Conservation (phyloP, 2,329 filamentous ascomycete species). For the Alternaria brassicicola region DNA sequence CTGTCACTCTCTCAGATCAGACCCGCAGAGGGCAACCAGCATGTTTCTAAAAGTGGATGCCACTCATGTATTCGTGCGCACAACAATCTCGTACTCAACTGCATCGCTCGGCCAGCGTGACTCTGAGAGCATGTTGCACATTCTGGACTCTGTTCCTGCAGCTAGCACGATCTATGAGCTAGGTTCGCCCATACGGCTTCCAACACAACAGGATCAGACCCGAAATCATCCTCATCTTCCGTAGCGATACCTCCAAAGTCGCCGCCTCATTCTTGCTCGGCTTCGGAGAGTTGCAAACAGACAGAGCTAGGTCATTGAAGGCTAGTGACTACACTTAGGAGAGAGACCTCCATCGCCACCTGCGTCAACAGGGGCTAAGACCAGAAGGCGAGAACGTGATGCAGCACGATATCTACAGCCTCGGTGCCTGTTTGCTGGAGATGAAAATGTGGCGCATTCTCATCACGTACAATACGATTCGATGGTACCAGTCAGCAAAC, state of each 20-base stretch:
- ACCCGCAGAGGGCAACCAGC: too few relatives aligned
- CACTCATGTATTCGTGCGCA: too few relatives aligned
- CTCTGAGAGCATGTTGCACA: too few relatives aligned
- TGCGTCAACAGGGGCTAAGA: neutral
- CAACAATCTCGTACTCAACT: too few relatives aligned
- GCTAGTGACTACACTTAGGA: neutral
- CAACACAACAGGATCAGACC: neutral
- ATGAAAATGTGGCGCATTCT: neutral
- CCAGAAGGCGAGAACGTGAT: neutral
- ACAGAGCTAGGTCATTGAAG: neutral
- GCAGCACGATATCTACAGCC: neutral
- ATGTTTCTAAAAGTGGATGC: too few relatives aligned
- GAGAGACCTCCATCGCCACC: neutral
- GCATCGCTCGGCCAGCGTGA: too few relatives aligned
- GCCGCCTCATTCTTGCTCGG: neutral
- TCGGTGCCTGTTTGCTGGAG: neutral
- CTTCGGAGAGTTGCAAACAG: neutral
- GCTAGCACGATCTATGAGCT: neutral
- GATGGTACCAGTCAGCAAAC: too few relatives aligned
- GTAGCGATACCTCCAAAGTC: fast-evolving
- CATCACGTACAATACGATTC: neutral
- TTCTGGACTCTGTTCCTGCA: too few relatives aligned
- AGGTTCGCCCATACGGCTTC: neutral
- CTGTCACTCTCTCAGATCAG: too few relatives aligned
- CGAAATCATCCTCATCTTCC: neutral